phyloP scores from a whole-genome alignment of 495 filamentous ascomycete species.

The Talaromyces adpressus region DNA sequence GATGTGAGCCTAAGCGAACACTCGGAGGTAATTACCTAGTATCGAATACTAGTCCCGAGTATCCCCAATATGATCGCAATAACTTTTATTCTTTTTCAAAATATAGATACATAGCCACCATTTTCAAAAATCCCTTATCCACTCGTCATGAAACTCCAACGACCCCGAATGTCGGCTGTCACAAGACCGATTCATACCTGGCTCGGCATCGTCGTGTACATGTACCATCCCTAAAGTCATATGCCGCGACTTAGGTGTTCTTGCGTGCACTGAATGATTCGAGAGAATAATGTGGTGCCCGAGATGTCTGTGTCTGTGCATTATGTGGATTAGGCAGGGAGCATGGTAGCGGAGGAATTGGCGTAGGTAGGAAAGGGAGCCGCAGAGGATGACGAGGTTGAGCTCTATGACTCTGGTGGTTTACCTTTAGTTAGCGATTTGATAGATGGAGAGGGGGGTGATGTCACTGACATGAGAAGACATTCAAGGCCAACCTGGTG shows the following conservation, averaged over 20 bases:
- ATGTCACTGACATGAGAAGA: neutral
- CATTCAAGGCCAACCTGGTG: neutral
- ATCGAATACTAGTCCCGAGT: no score
- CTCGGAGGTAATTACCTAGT: no score
- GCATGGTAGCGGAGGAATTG: neutral
- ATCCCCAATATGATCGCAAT: no score
- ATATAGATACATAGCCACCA: no score
- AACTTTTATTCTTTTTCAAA: no score
- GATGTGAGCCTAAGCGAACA: no score
- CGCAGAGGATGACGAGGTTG: neutral
- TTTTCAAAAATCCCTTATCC: neutral
- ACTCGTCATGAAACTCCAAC: neutral
- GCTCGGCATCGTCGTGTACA: neutral
- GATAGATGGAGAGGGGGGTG: neutral
- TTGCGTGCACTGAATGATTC: neutral
- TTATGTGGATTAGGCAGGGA: neutral
- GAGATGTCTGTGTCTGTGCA: neutral
- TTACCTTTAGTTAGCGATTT: neutral
- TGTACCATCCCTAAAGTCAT: neutral
- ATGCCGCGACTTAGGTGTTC: neutral
- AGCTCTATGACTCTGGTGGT: neutral
- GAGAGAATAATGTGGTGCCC: neutral
- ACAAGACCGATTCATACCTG: neutral
- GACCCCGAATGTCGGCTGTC: neutral
- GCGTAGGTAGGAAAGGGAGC: neutral